Base-by-base conservation (phyloP, 2,329 filamentous ascomycete genomes). In the Colletotrichum sp. region DNA sequence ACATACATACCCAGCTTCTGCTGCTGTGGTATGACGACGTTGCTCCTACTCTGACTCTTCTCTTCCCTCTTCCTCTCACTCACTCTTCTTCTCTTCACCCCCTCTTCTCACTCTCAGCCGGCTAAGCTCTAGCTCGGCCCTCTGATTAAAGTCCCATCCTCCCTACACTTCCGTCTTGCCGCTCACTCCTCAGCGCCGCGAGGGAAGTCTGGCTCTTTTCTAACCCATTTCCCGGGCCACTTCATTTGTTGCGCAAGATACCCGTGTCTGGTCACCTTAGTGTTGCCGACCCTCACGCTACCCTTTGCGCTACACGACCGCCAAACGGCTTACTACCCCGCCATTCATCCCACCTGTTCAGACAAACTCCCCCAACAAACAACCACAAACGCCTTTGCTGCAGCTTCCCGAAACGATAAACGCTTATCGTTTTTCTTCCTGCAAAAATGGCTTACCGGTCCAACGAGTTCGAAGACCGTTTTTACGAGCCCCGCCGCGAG, bases 401-500 rank as follows among this genome's bases (percentile, higher is more conserved):
- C 63, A 73, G 30, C 19, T 63, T 39, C 63, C 60, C 72, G 36
- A 60, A 65, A 57, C 36, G 36, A 30, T 19, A 48, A 39, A 25
- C 72, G 68, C 39, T 55, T 22, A 22, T 32, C 57, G 16, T 39
- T 39, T 55, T 60, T 60, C 28, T 48, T n/a, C 8, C 36, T 55
- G 30, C 11, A 68, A 68, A 73, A 48, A 75, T 75, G 73, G 70
- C 55, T 60, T 64, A 65, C 72, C 76, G 76, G 4, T 65, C 75
- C 15, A 68, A 64, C 76, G 72, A 77, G 30, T 71, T 79, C 77
- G 77, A 78, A 44, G 75, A 78, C n/a, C 77, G 75, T 48, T 78
- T 76, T 57, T 77, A 78, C 57, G 48, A 82, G 78, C 71, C 78
- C 76, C 67, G 83, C 63, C 68, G 79, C 77, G 87, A 87, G 78